phyloP scores from a whole-genome alignment of 2,329 filamentous ascomycete genomes.

The Coniochaeta sp. region DNA sequence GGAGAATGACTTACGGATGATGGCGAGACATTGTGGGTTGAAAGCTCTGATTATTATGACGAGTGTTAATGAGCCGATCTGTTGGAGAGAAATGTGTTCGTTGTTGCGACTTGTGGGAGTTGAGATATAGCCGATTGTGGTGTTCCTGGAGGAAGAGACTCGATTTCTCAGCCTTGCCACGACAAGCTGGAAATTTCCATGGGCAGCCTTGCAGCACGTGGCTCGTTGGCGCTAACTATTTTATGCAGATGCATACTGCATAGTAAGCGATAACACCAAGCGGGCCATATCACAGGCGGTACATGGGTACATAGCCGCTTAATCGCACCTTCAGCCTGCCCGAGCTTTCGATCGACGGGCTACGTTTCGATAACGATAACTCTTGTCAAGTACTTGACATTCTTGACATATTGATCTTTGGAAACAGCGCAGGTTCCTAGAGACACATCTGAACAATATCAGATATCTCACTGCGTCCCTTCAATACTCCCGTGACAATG shows the following conservation, averaged over 20 bases:
- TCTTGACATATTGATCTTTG: neutral
- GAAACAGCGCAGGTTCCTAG: neutral
- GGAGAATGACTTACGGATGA: conserved; percentile 62
- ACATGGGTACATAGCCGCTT: neutral
- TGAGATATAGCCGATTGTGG: neutral
- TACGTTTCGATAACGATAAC: neutral
- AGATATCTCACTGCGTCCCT: neutral
- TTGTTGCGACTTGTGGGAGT: neutral
- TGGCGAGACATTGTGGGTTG: conserved; percentile 71
- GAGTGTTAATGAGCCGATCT: neutral
- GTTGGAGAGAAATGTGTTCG: neutral
- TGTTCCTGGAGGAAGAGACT: neutral
- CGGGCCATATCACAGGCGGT: conserved; percentile 9
- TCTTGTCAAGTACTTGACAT: neutral
- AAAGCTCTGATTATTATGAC: neutral
- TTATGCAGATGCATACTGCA: neutral
- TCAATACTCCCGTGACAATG: neutral
- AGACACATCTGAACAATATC: neutral
- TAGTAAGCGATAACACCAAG: neutral
- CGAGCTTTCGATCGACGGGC: neutral
- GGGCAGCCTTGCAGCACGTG: conserved; percentile 2
- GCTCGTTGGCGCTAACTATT: neutral
- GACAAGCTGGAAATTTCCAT: neutral
- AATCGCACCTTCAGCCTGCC: neutral
- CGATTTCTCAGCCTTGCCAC: conserved; percentile 12